Evolutionary conservation across 2,329 filamentous ascomycete genomes (phyloP), one percentile per base, ranked within the genome.

Genomic region (Cercospora zeina): DNA sequence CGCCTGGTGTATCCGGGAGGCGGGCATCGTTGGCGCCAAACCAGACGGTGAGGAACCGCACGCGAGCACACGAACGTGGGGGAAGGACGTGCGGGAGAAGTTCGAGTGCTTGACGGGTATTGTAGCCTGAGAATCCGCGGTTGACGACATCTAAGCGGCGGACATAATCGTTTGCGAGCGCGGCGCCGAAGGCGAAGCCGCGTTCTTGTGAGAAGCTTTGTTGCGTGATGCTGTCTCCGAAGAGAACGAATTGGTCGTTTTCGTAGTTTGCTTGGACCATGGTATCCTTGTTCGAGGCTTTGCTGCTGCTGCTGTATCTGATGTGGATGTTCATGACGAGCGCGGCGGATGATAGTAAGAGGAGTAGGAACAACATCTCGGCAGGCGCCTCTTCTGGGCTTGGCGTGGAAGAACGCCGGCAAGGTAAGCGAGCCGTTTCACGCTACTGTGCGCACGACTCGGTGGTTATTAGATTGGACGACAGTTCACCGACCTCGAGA

Each of bases 1-100:
- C 67, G 55, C 85, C 86, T 3, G 81, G 80, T 4, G 83, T 80
- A 37, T 84, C 78, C 3, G 86, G 83, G 3, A 96, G 75, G 59
- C 87, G 87, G 3, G 93, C 88, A 76, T 97, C 95, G 73, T 99
- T 97, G 69, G 95, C 91, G 16, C 95, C 95, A 63, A 97, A 87
- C 75, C 90, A 88, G 67, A 93, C 76, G 16, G 69, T 67, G 47
- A 74, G 61, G 70, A 90, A 88, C 62, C 86, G 84, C 61, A 93
- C 82, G 71, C 82, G 83, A 30, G 82, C 83, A 24, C 81, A 76
- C 1, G 83, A 80, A 1, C 86, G 85, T n/a, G 84, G 78, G 2
- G 90, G 88, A 67, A 97, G 86, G 67, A 95, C 84, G 45, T 85
- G 78, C 0, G 88, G 83, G 4, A 97, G 79, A 45, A 89, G 81